Evolutionary conservation across 2,329 filamentous ascomycete species (phyloP), one percentile per base, ranked within the genome.

Genomic region (Aureobasidium musti): DNA sequence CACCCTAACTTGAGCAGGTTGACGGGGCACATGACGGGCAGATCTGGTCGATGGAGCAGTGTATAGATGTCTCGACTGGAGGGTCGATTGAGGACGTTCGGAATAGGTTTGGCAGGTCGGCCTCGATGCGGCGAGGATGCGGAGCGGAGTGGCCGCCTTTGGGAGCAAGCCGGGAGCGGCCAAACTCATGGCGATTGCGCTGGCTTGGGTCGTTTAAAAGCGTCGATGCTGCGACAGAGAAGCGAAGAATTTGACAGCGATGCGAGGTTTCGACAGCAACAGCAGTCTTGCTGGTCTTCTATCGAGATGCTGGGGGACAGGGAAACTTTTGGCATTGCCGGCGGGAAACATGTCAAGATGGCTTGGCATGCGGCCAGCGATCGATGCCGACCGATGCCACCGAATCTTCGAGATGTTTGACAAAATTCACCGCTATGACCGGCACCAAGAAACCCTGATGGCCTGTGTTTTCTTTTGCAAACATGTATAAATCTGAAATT

Each of bases 101-200:
- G 69, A 68, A 43, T 72, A 68, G 65, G 53, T 43, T 57, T 69
- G 69, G 65, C 70, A 72, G 60, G 70, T 49, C 66, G 74, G 67
- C 63, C 72, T 71, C 61, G 71, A 72, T 17, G 73, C 72, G 33
- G 77, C 72, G 56, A 77, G 68, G 37, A 76, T 64, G 59, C 76
- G 75, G 35, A 77, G 67, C 60, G 75, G 75, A 43, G 71, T 68
- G 45, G 75, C 73, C 35, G 73, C 73, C 69, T 73, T 75, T 2
- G 74, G 71, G n/a, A 77, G 68, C 23, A 77, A 65, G 37, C 73
- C 71, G 23, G 77, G 73, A 63, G 73, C 73, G 70, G 74, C 72
- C 63, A 78, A 43, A 69, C 76, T 78, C 77, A 78, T 78, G 52
- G 23, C 61, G 61, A 63, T 41, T 37, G 28, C n/a, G 30, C 50